phyloP scores from a whole-genome alignment of 2,329 filamentous ascomycete species.

The Penicillium sp. region DNA sequence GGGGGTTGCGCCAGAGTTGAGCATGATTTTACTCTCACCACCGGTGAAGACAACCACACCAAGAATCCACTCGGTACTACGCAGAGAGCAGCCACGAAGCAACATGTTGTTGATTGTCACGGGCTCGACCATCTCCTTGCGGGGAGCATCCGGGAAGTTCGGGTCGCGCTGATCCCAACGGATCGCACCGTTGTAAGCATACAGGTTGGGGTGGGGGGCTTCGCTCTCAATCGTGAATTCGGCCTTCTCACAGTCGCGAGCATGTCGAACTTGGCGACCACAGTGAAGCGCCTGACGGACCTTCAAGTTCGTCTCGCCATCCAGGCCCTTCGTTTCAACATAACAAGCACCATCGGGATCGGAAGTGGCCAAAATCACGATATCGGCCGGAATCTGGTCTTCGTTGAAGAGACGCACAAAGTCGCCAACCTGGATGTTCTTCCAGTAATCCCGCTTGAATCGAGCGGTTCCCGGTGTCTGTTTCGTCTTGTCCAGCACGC shows the following conservation, averaged over 20 bases:
- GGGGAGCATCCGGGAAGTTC: slow-evolving; percentile 65
- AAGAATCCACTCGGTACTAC: slow-evolving; percentile 95
- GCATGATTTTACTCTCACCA: slow-evolving; percentile 98
- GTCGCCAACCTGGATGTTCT: slow-evolving; percentile 91
- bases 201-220: slow-evolving; percentile 87
- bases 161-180: slow-evolving; percentile 80
- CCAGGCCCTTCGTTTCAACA: slow-evolving; percentile 96
- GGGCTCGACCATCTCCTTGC: slow-evolving; percentile 84
- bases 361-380: slow-evolving; percentile 90
- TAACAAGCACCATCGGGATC: slow-evolving; percentile 95
- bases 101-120: slow-evolving; percentile 95
- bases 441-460: slow-evolving; percentile 95
- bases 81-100: slow-evolving; percentile 87
- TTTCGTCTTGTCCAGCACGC: slow-evolving; percentile 74
- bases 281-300: slow-evolving; percentile 89
- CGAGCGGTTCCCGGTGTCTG: slow-evolving; percentile 72
- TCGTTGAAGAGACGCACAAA: slow-evolving; percentile 97
- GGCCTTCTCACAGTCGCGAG: slow-evolving; percentile 86
- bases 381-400: slow-evolving; percentile 91
- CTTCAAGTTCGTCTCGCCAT: slow-evolving; percentile 97
- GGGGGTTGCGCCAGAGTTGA: slow-evolving; percentile 94
- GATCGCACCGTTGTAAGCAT: slow-evolving; percentile 90
- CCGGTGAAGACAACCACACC: slow-evolving; percentile 94
- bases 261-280: slow-evolving; percentile 81
- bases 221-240: slow-evolving; percentile 92